phyloP scores from a whole-genome alignment of 805 yeast species.

The Candida maesae region DNA sequence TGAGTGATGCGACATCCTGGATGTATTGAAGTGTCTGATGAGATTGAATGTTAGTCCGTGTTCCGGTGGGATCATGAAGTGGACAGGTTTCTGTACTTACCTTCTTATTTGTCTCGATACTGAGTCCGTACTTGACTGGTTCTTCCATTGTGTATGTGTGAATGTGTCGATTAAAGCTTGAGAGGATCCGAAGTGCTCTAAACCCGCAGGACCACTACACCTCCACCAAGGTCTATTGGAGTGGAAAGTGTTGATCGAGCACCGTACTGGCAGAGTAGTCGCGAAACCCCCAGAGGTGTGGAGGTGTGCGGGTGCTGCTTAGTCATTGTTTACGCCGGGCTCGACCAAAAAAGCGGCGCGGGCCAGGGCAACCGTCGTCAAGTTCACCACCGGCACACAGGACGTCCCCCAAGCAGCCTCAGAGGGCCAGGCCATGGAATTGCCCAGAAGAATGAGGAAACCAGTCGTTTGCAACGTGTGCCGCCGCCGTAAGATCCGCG shows the following conservation, averaged over 20 bases:
- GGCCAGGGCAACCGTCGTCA: no score
- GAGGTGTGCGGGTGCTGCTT: neutral
- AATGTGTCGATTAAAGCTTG: neutral
- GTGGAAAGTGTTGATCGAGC: no score
- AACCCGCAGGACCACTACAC: no score
- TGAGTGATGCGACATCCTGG: conserved; percentile 24
- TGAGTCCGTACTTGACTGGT: conserved; percentile 21
- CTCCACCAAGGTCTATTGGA: no score
- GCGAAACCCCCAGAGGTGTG: no score
- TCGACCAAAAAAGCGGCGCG: neutral
- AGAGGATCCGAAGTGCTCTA: no score
- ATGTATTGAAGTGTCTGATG: conserved; percentile 21
- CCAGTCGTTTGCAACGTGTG: conserved; percentile 29
- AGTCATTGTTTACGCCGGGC: neutral
- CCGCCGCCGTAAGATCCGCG: conserved; percentile 29
- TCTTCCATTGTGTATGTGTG: conserved; percentile 15
- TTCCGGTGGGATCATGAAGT: no score
- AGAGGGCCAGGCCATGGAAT: conserved; percentile 3
- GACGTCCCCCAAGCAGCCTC: neutral
- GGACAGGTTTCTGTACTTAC: conserved; percentile 4
- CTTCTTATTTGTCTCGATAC: conserved; percentile 15
- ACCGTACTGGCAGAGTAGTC: no score
- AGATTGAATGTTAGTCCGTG: conserved; percentile 1
- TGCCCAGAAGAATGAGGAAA: conserved; percentile 20
- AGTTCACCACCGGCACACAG: no score